Evolutionary conservation across 78 protist genomes (phyloP).

Genomic region (Polysphondylium violaceum): DNA sequence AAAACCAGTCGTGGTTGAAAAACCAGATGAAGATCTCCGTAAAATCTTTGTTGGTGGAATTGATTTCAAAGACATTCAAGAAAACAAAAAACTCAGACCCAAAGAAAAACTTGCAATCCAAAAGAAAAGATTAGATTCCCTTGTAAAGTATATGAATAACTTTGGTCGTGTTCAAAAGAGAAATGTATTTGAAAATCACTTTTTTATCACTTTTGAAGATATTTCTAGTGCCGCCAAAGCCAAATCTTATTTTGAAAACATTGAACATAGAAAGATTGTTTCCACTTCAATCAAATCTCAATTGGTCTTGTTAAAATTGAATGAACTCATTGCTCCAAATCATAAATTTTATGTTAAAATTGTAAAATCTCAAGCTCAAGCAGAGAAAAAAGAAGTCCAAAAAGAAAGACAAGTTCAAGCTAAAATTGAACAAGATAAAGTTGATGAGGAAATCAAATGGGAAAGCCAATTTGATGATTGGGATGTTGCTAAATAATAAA

Average conservation of each 20-base stretch:
- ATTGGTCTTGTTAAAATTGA: not conserved
- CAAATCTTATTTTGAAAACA: not conserved
- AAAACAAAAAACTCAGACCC: not conserved
- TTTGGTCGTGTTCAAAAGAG: slow-evolving; percentile 36
- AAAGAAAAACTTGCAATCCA: not conserved
- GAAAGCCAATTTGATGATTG: not conserved
- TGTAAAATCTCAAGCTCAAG: slow-evolving; percentile 7
- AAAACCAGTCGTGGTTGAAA: not conserved
- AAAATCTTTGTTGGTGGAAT: slow-evolving; percentile 70
- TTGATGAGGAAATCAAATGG: slow-evolving; percentile 8
- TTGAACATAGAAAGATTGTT: not conserved
- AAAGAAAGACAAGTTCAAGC: not conserved
- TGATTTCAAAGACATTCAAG: slow-evolving; percentile 11
- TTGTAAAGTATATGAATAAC: slow-evolving; percentile 3
- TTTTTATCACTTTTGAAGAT: slow-evolving; percentile 25
- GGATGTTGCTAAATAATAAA: not conserved
- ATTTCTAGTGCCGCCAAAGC: not conserved
- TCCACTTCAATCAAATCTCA: not conserved
- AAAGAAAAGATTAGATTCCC: slow-evolving; percentile 1
- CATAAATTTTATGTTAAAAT: slow-evolving; percentile 40
- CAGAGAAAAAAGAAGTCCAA: not conserved
- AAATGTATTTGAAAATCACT: slow-evolving; percentile 8
- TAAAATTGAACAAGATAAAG: not conserved
- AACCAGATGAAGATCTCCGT: slow-evolving; percentile 10
- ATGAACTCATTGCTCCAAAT: slow-evolving; percentile 10